Evolutionary conservation across 306 rosid genomes (phyloP).

Genomic region (Chamaecrista fasciculata): DNA sequence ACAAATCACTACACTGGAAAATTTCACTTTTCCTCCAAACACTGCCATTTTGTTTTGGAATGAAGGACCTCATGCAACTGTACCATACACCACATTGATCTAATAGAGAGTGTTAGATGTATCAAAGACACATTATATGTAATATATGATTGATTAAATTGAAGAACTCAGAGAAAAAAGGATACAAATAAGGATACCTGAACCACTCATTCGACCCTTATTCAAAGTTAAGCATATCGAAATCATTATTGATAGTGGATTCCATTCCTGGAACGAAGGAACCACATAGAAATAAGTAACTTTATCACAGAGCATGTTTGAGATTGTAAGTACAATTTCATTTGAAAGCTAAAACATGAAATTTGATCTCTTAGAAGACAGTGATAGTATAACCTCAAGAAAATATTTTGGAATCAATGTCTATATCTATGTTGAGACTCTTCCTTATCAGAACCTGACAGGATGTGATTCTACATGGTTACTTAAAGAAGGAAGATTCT

Average conservation of each 20-base stretch:
- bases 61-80: constrained; percentile 19
- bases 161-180: constrained; percentile 11
- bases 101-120: constrained; percentile 4
- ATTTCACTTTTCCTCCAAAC: constrained; percentile 4
- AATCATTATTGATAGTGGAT: not conserved
- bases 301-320: not conserved
- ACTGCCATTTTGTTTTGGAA: constrained; percentile 24
- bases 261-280: constrained; percentile 34
- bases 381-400: constrained; percentile 35
- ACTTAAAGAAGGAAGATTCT: constrained; percentile 48
- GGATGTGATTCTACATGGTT: constrained; percentile 42
- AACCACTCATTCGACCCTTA: constrained; percentile 19
- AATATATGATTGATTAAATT: constrained; percentile 23
- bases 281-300: constrained; percentile 23
- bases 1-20: constrained; percentile 21
- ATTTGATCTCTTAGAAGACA: constrained; percentile 10
- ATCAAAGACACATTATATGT: not conserved
- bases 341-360: constrained; percentile 14
- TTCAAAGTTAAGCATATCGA: constrained; percentile 22
- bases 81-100: constrained; percentile 14
- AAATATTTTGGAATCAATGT: constrained; percentile 26
- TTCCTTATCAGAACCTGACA: constrained; percentile 37
- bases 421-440: constrained; percentile 22
- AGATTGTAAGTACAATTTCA: constrained; percentile 6
- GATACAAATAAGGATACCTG: constrained; percentile 35